Conservation (phyloP, 129 eudicot species). For the Cynara cardunculus region DNA sequence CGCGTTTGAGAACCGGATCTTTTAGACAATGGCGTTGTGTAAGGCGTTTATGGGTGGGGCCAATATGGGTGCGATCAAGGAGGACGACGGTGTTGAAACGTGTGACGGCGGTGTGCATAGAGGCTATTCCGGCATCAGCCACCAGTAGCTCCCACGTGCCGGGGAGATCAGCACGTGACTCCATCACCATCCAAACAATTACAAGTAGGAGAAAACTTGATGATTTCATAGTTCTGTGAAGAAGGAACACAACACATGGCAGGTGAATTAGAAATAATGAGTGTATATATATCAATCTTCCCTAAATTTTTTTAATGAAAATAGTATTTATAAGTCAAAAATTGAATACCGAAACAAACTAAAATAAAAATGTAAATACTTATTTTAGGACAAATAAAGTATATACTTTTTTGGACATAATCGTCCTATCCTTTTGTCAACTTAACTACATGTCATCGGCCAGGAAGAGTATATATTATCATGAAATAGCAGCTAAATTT, state of each 20-base stretch:
- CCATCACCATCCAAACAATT: background rate
- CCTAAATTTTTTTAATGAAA: too few relatives aligned
- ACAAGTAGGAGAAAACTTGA: constrained; percentile 7
- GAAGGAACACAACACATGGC: background rate
- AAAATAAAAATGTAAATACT: too few relatives aligned
- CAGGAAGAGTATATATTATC: too few relatives aligned
- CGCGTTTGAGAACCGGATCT: constrained; percentile 21
- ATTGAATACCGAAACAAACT: too few relatives aligned
- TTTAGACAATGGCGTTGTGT: constrained; percentile 19
- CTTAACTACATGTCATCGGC: too few relatives aligned
- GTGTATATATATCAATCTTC: too few relatives aligned
- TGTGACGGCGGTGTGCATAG: constrained; percentile 76
- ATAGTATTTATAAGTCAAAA: too few relatives aligned
- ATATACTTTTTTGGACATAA: too few relatives aligned
- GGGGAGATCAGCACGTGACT: constrained; percentile 44
- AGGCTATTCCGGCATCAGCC: constrained; percentile 60
- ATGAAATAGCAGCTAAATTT: too few relatives aligned
- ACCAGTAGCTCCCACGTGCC: constrained; percentile 64
- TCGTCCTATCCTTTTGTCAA: too few relatives aligned
- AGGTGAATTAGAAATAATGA: background rate
- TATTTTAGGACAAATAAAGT: too few relatives aligned
- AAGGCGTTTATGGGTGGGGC: constrained; percentile 44
- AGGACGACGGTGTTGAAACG: constrained; percentile 61
- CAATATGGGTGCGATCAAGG: constrained; percentile 62
- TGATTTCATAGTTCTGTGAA: background rate